Conservation (phyloP, 1,284 basidiomycete genomes). For the Chalciporus sp. region DNA sequence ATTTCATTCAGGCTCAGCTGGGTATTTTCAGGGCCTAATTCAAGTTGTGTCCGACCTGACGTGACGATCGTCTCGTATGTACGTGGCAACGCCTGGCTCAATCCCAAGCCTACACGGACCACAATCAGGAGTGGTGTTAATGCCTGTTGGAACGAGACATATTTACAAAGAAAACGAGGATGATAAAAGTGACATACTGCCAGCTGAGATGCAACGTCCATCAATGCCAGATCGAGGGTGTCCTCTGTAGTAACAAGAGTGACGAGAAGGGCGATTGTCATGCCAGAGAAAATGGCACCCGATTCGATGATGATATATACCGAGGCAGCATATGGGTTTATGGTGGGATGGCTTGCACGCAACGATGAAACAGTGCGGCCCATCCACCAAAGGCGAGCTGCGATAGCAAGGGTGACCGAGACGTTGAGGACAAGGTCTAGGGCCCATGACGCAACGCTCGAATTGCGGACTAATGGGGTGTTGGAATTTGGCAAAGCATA, state of each 20-base stretch:
- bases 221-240: not conserved
- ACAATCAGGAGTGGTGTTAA: not conserved
- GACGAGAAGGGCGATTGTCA: not conserved
- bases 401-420: not conserved
- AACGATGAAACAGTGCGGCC: not conserved
- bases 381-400: not conserved
- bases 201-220: not conserved
- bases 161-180: not conserved
- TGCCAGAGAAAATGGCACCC: not conserved
- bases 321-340: conserved; percentile 1
- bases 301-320: conserved; percentile 10
- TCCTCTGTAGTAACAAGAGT: not conserved
- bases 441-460: not conserved
- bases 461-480: not conserved
- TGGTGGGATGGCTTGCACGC: not conserved
- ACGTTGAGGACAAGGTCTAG: not conserved
- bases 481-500: not conserved
- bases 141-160: not conserved
- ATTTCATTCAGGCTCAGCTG: not conserved
- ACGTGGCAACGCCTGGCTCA: not conserved
- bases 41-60: not conserved
- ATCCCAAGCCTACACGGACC: not conserved
- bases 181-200: not conserved
- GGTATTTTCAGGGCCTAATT: no score
- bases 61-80: not conserved